These are phyloP conservation scores for Mayamaea pseudoterrestris DNA, from an alignment of 108 stramenopile genomes.

Conservation along the genomic window DNA sequence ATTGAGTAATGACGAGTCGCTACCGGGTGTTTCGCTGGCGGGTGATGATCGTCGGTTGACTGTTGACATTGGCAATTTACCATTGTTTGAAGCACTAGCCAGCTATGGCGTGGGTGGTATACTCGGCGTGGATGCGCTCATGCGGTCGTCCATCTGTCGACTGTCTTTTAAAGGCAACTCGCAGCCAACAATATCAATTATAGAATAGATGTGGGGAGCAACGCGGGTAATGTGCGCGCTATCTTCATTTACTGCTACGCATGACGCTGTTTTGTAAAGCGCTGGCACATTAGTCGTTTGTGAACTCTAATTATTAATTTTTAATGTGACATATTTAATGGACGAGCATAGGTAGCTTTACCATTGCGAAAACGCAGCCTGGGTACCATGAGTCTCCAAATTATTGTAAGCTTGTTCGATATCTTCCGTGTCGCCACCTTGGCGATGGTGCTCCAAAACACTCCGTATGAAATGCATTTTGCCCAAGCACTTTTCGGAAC, in stretches of 20 bases:
- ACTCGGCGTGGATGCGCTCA: slow-evolving; percentile 58
- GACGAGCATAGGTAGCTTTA: too few relatives aligned
- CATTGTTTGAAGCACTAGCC: slow-evolving; percentile 41
- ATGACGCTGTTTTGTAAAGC: too few relatives aligned
- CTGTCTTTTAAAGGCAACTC: too few relatives aligned
- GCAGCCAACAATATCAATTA: too few relatives aligned
- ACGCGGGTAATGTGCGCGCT: too few relatives aligned
- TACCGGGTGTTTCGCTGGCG: slow-evolving; percentile 12
- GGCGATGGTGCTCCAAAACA: slow-evolving; percentile 68
- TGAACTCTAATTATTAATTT: too few relatives aligned
- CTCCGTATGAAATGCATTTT: slow-evolving; percentile 77
- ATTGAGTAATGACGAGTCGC: slow-evolving; percentile 5
- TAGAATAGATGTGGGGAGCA: too few relatives aligned
- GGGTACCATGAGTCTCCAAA: slow-evolving; percentile 7
- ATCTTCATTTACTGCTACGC: too few relatives aligned
- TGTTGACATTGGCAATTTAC: slow-evolving; percentile 68
- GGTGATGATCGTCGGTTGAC: slow-evolving; percentile 12
- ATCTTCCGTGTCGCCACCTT: slow-evolving; percentile 61
- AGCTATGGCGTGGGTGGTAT: slow-evolving; percentile 55
- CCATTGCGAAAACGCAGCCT: too few relatives aligned
- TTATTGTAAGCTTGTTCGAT: slow-evolving; percentile 52
- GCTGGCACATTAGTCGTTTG: too few relatives aligned
- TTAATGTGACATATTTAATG: too few relatives aligned
- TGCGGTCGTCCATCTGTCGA: too few relatives aligned
- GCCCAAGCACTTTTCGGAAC: slow-evolving; percentile 61